Percentiles rank a stretch among this genome's conserved stretches.
Evolutionary conservation across 495 filamentous ascomycete genomes (phyloP).

Genomic region (Physcia stellaris): DNA sequence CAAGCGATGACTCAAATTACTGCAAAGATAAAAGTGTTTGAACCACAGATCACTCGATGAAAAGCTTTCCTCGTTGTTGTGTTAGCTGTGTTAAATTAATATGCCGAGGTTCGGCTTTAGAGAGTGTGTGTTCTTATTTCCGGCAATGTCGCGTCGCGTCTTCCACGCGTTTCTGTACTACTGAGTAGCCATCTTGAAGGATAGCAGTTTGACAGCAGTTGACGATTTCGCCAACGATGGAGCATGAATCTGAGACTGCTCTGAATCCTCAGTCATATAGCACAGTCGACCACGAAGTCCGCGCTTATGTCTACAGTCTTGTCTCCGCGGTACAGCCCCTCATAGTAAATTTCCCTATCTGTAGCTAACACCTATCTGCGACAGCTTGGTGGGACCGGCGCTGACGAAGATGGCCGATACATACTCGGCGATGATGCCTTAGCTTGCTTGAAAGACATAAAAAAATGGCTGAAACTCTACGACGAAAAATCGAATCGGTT

Average conservation of each 20-base stretch:
- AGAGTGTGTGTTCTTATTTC: no score
- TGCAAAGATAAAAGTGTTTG: no score
- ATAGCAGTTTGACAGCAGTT: no score
- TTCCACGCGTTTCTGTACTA: no score
- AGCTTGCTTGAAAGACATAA: slow-evolving; percentile 82
- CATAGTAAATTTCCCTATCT: background rate
- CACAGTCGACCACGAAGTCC: slow-evolving; percentile 61
- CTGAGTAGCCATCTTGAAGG: no score
- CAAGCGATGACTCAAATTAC: no score
- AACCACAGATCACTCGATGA: no score
- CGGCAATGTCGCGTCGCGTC: no score
- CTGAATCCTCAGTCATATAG: no score
- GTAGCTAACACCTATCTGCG: slow-evolving; percentile 13
- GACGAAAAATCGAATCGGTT: slow-evolving; percentile 88
- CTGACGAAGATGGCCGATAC: slow-evolving; percentile 70
- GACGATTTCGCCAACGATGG: background rate
- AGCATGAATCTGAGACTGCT: background rate
- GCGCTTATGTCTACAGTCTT: slow-evolving; percentile 80
- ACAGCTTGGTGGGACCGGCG: slow-evolving; percentile 76
- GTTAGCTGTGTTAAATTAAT: no score
- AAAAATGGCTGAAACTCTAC: slow-evolving; percentile 86
- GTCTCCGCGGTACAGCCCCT: slow-evolving; percentile 71
- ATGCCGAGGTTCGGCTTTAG: no score
- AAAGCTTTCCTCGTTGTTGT: no score
- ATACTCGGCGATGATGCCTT: slow-evolving; percentile 85